Evolutionary conservation across 306 rosid genomes (phyloP), one percentile per base, ranked within the genome.

Genomic region (Begonia peltatifolia): DNA sequence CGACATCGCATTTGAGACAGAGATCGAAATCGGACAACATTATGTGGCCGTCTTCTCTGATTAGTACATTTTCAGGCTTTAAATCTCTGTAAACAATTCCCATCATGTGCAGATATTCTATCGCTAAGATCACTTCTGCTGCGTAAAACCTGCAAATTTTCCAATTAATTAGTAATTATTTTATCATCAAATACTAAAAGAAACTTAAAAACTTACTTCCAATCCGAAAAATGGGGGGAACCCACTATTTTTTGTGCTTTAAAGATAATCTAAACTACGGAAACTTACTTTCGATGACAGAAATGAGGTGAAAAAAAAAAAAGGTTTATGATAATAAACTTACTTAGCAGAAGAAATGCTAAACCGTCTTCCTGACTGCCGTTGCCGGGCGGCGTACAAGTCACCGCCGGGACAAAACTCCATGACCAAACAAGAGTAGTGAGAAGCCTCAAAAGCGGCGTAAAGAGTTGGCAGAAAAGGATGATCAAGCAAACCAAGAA

Each of bases 371-470:
- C 73, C 68, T 0, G 94, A 94, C 3, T 58, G 92, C 56, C 95
- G 84, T 54, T 74, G 94, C 11, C 99, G 75, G 14, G 95, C 68
- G 20, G 84, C 93, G 13, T 86, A 90, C 64, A 86, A 71, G 54
- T 90, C 99, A 0, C 99, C 99, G 12, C 99, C 99, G 15, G 99
- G 95, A 16, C 99, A 90, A 56, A 90, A 90, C 84, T 90, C 99
- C 99, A 90, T 90, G 14, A 90, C 82, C 61, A 90, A 62, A 62
- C 99, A 90, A 46, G 99, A 90, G 52, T 90, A 90, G 55, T 90
- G 99, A 59, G 95, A 83, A 52, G 99, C 95, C 0, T 90, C 99
- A 60, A 90, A 90, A 12, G 83, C 75, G 0, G 95, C 87, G 35
- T 90, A 90, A 6, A 90, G 63, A 22, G 99, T 90, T 0, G 99